These are phyloP conservation scores for Rehmannia glutinosa DNA, from an alignment of 257 asterid genomes.

Conservation along the genomic window DNA sequence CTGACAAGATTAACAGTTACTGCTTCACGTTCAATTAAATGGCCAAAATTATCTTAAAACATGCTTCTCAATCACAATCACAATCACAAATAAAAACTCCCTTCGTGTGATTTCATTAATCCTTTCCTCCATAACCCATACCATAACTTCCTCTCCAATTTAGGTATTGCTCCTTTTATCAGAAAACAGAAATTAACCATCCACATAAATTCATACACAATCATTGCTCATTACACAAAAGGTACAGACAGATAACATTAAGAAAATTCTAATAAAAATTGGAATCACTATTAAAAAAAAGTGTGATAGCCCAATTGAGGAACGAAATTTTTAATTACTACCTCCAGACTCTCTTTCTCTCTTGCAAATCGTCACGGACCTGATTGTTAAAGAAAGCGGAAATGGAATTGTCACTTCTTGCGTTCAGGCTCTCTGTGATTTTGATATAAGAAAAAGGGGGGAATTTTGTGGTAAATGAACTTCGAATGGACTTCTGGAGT, in stretches of 20 bases:
- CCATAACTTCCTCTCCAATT: constrained; percentile 61
- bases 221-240: neutral
- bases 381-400: constrained; percentile 36
- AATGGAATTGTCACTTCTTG: constrained; percentile 47
- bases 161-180: constrained; percentile 66
- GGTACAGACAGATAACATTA: no score
- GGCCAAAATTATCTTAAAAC: neutral
- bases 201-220: neutral
- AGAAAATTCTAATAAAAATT: neutral
- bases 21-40: neutral
- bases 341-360: constrained; percentile 70
- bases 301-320: neutral
- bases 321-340: constrained; percentile 5
- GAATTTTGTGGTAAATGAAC: no score
- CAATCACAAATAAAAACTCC: constrained; percentile 37
- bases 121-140: constrained; percentile 75
- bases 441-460: no score
- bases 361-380: constrained; percentile 50
- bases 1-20: neutral
- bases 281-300: neutral
- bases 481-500: no score
- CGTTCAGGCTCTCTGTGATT: constrained; percentile 48
- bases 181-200: constrained; percentile 44
- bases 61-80: neutral
- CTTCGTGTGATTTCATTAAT: constrained; percentile 50